Conservation (phyloP, 2,329 filamentous ascomycete species). For the Calonectria crousiana region DNA sequence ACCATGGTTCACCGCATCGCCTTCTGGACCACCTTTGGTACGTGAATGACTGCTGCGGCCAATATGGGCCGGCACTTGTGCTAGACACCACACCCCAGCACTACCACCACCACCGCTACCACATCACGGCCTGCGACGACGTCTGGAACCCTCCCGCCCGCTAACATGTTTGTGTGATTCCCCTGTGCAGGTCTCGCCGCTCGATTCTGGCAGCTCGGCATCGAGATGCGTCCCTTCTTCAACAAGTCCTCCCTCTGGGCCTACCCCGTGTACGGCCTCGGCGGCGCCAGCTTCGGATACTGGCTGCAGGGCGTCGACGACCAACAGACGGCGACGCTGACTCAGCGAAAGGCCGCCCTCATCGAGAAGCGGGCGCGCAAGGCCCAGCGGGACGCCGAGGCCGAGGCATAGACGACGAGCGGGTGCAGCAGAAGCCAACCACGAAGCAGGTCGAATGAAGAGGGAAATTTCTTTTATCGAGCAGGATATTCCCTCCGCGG, state of each 20-base stretch:
- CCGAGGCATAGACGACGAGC: slow-evolving; percentile 40
- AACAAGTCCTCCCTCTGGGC: slow-evolving; percentile 86
- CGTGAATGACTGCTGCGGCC: slow-evolving; percentile 22
- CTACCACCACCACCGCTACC: not conserved
- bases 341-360: slow-evolving; percentile 82
- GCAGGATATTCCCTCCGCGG: not conserved
- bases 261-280: slow-evolving; percentile 88
- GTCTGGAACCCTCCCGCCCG: not conserved
- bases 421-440: slow-evolving; percentile 14
- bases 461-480: not conserved
- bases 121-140: not conserved
- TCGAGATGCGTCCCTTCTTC: slow-evolving; percentile 98
- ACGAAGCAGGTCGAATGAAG: slow-evolving; percentile 6
- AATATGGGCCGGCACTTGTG: slow-evolving; percentile 32
- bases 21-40: slow-evolving; percentile 95
- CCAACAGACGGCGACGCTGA: slow-evolving; percentile 80
- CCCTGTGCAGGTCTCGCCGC: slow-evolving; percentile 80
- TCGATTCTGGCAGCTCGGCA: slow-evolving; percentile 95
- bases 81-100: not conserved
- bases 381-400: slow-evolving; percentile 52
- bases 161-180: slow-evolving; percentile 24
- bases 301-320: slow-evolving; percentile 94
- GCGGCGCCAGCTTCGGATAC: slow-evolving; percentile 94
- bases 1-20: slow-evolving; percentile 75
- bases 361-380: slow-evolving; percentile 89